Base-by-base conservation (phyloP, 805 yeast species). In the Metschnikowia lachancei region DNA sequence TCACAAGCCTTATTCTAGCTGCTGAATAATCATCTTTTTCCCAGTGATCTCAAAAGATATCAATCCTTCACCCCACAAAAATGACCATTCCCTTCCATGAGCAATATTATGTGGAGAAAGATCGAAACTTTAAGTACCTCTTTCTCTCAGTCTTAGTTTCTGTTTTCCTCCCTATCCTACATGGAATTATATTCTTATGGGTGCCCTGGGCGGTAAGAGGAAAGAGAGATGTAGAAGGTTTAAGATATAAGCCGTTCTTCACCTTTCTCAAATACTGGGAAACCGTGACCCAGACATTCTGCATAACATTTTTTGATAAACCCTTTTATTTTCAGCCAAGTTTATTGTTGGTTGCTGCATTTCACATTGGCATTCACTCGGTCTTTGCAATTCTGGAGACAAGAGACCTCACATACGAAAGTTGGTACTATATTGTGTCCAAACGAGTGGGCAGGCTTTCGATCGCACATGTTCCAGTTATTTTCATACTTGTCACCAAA, bases 161-260 rank as follows among this genome's bases (percentile, higher is more conserved):
- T 6, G 11, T 71, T 2, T 28, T 52, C 3, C 43, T 61, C 1
- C 56, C 75, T 8, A 38, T 64, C 1, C 18, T 63, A 6, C 73
- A 75, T 56, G 80, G 80, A 2, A 6, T 68, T 1, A n/a, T 73
- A 3, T 71, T 73, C 54, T 62, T 64, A 37, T 72, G 77, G 76
- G 55, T 71, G 6, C 77, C 77, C 3, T 51, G 61, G 30, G 56
- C 35, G 29, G 49, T 72, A 11, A 52, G 78, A 45, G 36, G 45
- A 0, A 52, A 45, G 14, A 54, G 74, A 47, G 41, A 38, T 9
- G 42, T 50, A 3, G 39, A 47, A 9, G 16, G 57, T 9, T 40
- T 61, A 2, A 51, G 38, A 11, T 46, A 55, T 28, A 46, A 41
- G 39, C 47, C 51, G 3, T 66, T 56, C 41, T 72, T 67, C 49